These are phyloP conservation scores for Mucor sp. DNA, from an alignment of 371 early-diverging fungal species.

Conservation along the genomic window DNA sequence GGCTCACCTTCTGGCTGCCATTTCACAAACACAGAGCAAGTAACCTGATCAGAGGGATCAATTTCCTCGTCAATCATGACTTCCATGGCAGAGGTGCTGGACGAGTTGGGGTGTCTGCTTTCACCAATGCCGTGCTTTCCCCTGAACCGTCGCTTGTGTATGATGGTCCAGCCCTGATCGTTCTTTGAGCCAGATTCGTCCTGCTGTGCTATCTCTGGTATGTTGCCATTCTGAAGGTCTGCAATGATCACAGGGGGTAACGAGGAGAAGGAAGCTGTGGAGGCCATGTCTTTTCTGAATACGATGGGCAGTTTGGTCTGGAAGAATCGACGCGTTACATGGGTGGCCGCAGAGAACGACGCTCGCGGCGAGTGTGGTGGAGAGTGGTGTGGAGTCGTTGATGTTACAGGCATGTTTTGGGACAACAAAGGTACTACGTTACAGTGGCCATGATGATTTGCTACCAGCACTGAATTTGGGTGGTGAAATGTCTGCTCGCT, in stretches of 20 bases:
- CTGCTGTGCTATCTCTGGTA: constrained; percentile 18
- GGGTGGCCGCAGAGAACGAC: constrained; percentile 28
- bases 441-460: constrained; percentile 28
- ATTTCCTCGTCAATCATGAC: constrained; percentile 24
- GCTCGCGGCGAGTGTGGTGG: constrained; percentile 29
- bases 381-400: constrained; percentile 8
- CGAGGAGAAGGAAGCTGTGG: constrained; percentile 32
- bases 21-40: constrained; percentile 46
- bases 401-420: constrained; percentile 4
- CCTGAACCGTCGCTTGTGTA: constrained; percentile 33
- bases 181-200: constrained; percentile 16
- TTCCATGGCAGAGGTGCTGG: constrained; percentile 9
- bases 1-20: constrained; percentile 9
- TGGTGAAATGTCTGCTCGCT: constrained; percentile 30
- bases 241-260: constrained; percentile 45
- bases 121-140: constrained; percentile 36
- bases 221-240: constrained; percentile 44
- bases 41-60: constrained; percentile 38
- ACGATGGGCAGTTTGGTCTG: constrained; percentile 40
- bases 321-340: constrained; percentile 37
- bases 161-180: constrained; percentile 45
- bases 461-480: constrained; percentile 40
- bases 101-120: constrained; percentile 19
- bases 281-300: constrained; percentile 29
- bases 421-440: constrained; percentile 32